Evolutionary conservation across 129 eudicot genomes (phyloP).

Genomic region (Helianthus tuberosus): DNA sequence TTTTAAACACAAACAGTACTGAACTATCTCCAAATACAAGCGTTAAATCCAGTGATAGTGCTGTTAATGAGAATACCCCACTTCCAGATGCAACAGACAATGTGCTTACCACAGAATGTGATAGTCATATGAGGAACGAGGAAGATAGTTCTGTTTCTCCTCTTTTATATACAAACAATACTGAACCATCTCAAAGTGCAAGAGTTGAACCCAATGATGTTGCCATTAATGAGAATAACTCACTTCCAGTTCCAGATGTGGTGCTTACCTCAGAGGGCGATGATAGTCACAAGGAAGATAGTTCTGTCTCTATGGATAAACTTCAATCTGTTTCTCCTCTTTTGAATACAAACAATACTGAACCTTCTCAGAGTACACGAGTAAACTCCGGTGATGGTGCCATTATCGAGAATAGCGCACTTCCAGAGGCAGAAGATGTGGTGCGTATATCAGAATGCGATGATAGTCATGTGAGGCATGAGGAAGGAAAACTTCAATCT

Average conservation of each 20-base stretch:
- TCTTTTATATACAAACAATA: slow-evolving; percentile 19
- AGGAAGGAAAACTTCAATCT: slow-evolving; percentile 42
- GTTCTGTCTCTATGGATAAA: slow-evolving; percentile 33
- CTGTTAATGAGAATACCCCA: slow-evolving; percentile 22
- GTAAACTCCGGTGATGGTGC: slow-evolving; percentile 27
- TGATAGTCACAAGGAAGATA: slow-evolving; percentile 30
- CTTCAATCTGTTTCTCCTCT: slow-evolving; percentile 17
- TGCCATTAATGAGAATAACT: slow-evolving; percentile 20
- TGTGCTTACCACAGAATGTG: slow-evolving; percentile 9
- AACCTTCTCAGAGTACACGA: slow-evolving; percentile 33
- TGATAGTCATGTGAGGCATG: slow-evolving; percentile 26
- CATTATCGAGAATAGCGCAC: slow-evolving; percentile 20
- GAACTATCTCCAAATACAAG: slow-evolving; percentile 37
- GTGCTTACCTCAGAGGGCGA: background rate
- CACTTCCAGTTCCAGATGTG: slow-evolving; percentile 18
- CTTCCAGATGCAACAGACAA: slow-evolving; percentile 18
- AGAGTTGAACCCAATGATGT: slow-evolving; percentile 19
- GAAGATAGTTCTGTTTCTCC: slow-evolving; percentile 6
- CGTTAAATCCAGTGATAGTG: slow-evolving; percentile 26
- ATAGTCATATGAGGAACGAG: slow-evolving; percentile 14
- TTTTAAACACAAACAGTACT: slow-evolving; percentile 30
- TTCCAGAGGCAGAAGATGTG: slow-evolving; percentile 22
- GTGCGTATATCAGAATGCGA: slow-evolving; percentile 2
- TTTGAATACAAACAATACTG: slow-evolving; percentile 27
- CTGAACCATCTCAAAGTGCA: slow-evolving; percentile 36